Percentiles rank a stretch among this genome's conserved stretches.
Conservation (phyloP, 192 early-diverging fungal genomes). For the Coemansia umbellata region DNA sequence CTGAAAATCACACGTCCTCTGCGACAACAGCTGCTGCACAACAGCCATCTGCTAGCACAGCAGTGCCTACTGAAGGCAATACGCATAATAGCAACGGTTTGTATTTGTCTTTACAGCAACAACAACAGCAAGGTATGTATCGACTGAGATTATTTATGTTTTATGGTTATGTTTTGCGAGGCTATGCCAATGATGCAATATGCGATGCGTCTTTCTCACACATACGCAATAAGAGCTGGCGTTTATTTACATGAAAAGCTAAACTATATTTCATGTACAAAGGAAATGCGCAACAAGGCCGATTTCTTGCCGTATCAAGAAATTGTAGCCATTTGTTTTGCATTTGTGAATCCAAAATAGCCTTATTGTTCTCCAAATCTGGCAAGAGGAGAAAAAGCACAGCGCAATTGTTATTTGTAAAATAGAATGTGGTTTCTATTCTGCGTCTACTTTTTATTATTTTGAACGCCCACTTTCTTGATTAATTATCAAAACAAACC, state of each 20-base stretch:
- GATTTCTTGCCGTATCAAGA: background rate
- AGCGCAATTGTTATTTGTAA: background rate
- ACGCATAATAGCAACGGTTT: too few species aligned
- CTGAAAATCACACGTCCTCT: conserved; percentile 8
- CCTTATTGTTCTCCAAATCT: background rate
- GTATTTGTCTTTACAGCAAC: too few species aligned
- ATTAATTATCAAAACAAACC: background rate
- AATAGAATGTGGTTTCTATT: background rate
- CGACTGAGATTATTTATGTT: too few species aligned
- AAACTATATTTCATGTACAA: background rate
- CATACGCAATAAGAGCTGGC: too few species aligned
- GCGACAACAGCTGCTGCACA: background rate
- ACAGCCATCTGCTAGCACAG: background rate
- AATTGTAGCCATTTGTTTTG: background rate
- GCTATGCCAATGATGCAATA: too few species aligned
- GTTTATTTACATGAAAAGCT: background rate
- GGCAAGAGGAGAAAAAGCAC: background rate
- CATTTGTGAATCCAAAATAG: background rate
- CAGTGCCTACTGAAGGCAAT: background rate
- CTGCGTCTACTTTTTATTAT: background rate
- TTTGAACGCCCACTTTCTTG: background rate
- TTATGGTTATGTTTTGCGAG: too few species aligned
- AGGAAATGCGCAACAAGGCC: background rate
- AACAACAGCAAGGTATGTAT: conserved; percentile 5
- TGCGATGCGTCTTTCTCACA: too few species aligned